phyloP scores from a whole-genome alignment of 176 grass and related monocot genomes.

The Rhynchospora breviuscula region DNA sequence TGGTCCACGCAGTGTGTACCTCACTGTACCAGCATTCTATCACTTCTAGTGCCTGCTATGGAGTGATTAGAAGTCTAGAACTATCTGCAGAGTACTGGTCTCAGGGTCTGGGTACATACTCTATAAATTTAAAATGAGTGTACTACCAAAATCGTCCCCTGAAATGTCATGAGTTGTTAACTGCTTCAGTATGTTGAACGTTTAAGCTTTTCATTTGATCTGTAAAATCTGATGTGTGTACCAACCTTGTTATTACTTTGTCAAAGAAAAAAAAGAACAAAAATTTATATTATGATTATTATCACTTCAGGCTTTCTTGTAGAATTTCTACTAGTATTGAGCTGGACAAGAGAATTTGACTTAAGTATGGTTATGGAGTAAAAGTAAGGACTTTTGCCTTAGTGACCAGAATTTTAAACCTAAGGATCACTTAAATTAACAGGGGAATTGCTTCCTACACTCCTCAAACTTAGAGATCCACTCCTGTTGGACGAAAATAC shows the following conservation, averaged over 20 bases:
- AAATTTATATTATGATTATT: neutral
- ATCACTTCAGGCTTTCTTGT: neutral
- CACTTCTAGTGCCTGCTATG: neutral
- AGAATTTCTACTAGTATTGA: neutral
- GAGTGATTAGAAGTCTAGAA: neutral
- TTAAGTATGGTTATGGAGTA: neutral
- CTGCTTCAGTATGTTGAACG: neutral
- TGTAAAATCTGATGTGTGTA: neutral
- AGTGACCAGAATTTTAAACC: neutral
- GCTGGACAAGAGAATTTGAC: neutral
- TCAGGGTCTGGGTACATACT: neutral
- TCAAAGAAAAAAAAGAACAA: neutral
- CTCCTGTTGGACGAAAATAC: no score
- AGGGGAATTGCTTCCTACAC: no score
- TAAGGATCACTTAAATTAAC: neutral
- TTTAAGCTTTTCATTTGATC: neutral
- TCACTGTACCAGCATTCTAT: neutral
- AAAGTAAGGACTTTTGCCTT: neutral
- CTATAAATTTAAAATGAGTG: neutral
- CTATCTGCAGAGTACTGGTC: neutral
- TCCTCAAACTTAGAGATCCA: no score
- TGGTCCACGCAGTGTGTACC: neutral
- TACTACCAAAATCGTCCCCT: neutral
- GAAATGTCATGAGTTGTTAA: neutral
- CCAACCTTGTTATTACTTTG: neutral